Evolutionary conservation across 2,329 filamentous ascomycete species (phyloP).

Genomic region (Pseudogymnoascus sp.): DNA sequence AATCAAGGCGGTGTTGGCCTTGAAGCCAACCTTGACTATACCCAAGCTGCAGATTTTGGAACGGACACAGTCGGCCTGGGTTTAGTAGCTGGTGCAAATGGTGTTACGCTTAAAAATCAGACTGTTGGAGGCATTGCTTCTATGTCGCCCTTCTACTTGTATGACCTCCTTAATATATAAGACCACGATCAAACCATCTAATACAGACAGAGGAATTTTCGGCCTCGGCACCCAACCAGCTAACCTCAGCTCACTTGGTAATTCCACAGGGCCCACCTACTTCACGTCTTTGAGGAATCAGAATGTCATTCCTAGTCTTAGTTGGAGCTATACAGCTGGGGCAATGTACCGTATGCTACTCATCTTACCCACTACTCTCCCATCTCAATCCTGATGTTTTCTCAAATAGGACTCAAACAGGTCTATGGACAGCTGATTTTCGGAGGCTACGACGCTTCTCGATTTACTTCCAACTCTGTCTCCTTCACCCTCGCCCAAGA

Average conservation of each 20-base stretch:
- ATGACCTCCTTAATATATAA: conserved; percentile 17
- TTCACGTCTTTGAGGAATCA: conserved; percentile 31
- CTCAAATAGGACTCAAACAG: conserved; percentile 16
- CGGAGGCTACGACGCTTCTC: conserved; percentile 34
- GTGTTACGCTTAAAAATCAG: conserved; percentile 19
- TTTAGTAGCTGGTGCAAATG: conserved; percentile 15
- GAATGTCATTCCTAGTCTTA: conserved; percentile 32
- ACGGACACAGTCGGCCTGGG: conserved; percentile 15
- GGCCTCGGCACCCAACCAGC: conserved; percentile 32
- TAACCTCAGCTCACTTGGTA: conserved; percentile 31
- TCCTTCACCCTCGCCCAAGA: conserved; percentile 31
- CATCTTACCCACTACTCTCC: neutral
- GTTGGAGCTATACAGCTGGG: conserved; percentile 36
- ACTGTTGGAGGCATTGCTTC: conserved; percentile 26
- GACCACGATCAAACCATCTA: conserved; percentile 13
- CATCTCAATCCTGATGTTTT: neutral
- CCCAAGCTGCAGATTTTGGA: conserved; percentile 19
- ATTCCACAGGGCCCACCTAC: conserved; percentile 29
- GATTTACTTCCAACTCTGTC: conserved; percentile 31
- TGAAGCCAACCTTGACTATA: conserved; percentile 32
- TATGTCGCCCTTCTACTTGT: conserved; percentile 31
- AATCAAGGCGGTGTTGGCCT: conserved; percentile 31
- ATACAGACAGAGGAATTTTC: conserved; percentile 29
- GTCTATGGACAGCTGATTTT: conserved; percentile 33
- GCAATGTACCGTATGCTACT: conserved; percentile 30